Conservation (phyloP, 148 eudicot species). For the Rhododendron vialii region DNA sequence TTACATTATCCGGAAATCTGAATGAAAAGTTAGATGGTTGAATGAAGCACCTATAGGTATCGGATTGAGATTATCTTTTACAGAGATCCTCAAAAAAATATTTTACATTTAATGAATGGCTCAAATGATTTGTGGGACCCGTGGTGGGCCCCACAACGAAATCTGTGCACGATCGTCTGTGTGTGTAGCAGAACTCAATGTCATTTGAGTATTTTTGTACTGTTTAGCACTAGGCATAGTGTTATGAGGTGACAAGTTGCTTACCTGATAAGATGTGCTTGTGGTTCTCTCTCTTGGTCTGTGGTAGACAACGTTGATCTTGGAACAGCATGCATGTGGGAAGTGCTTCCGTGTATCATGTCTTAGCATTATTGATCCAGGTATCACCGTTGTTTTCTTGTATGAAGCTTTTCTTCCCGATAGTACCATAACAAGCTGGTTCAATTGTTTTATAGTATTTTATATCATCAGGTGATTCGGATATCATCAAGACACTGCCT, state of each 20-base stretch:
- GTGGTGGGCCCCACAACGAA: too few relatives aligned
- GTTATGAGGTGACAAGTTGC: neutral
- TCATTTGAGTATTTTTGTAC: neutral
- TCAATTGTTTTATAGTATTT: neutral
- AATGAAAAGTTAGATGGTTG: too few relatives aligned
- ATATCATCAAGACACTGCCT: conserved; percentile 51
- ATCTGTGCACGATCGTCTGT: too few relatives aligned
- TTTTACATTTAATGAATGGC: too few relatives aligned
- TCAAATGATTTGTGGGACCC: too few relatives aligned
- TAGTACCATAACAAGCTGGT: neutral
- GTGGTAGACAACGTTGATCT: conserved; percentile 48
- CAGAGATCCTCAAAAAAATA: too few relatives aligned
- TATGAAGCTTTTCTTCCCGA: neutral
- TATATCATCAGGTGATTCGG: conserved; percentile 44
- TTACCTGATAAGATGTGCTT: neutral
- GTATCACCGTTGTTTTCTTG: conserved; percentile 11
- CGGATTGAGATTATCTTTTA: too few relatives aligned
- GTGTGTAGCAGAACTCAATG: too few relatives aligned
- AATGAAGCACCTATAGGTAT: too few relatives aligned
- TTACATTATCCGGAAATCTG: too few relatives aligned
- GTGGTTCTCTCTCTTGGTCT: neutral
- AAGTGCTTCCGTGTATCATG: conserved; percentile 60
- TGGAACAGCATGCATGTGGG: conserved; percentile 57
- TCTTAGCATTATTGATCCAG: conserved; percentile 55
- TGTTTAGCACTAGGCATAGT: neutral